Evolutionary conservation across 495 filamentous ascomycete species (phyloP).

Genomic region (Aspergillus ellipticus): DNA sequence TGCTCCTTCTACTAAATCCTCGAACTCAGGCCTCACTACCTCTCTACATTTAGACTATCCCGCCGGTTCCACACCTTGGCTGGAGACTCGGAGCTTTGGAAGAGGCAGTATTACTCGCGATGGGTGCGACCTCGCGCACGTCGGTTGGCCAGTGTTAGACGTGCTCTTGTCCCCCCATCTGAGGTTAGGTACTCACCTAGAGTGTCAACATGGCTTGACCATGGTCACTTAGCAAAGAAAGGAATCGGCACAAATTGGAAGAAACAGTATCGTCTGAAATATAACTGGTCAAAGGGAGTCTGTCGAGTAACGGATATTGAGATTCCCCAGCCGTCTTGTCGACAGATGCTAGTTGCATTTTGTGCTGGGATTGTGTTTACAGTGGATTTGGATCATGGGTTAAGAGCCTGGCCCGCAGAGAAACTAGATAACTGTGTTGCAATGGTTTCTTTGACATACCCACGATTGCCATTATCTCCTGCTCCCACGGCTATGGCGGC

Average conservation of each 20-base stretch:
- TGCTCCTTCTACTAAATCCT: not conserved
- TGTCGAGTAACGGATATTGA: constrained; percentile 76
- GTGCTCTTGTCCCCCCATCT: constrained; percentile 31
- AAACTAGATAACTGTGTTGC: constrained; percentile 38
- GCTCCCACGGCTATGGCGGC: constrained; percentile 67
- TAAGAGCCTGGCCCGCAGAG: constrained; percentile 75
- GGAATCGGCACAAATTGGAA: constrained; percentile 73
- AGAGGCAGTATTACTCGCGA: constrained; percentile 77
- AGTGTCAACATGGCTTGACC: constrained; percentile 80
- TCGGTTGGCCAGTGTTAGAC: constrained; percentile 65
- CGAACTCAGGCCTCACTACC: constrained; percentile 5
- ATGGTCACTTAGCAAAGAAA: constrained; percentile 52
- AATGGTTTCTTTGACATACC: constrained; percentile 21
- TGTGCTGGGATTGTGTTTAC: constrained; percentile 74
- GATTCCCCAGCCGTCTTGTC: constrained; percentile 53
- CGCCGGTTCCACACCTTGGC: constrained; percentile 70
- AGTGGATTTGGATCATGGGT: constrained; percentile 62
- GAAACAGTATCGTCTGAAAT: constrained; percentile 78
- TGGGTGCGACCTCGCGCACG: constrained; percentile 84
- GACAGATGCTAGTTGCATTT: constrained; percentile 65
- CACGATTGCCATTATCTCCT: constrained; percentile 11
- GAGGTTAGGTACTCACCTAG: constrained; percentile 65
- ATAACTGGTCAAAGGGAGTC: constrained; percentile 87
- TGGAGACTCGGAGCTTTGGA: constrained; percentile 88
- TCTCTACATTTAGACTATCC: constrained; percentile 55